Base-by-base conservation (phyloP, 2,329 filamentous ascomycete species). In the Aspergillus neotritici region DNA sequence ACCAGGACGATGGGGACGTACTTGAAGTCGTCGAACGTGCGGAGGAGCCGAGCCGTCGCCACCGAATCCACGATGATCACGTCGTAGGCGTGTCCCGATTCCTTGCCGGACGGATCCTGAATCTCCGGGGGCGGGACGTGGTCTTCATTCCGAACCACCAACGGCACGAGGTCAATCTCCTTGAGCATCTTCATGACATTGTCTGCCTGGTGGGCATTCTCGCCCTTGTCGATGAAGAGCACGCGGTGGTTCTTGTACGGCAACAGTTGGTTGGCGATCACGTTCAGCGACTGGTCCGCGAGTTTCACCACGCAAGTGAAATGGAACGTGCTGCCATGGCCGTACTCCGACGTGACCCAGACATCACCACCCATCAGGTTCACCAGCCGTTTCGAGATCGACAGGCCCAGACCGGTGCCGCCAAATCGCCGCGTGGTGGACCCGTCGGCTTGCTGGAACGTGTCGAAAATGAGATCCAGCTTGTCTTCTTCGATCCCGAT, bases 401-500 rank as follows among this genome's bases (percentile, higher is more conserved):
- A 96, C 17, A 97, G 71, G 54, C 91, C 91, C 8, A 97, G 79
- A 55, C 91, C 91, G 5, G 93, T 97, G 56, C 91, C 91, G 57
- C 91, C 91, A 64, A 97, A 97, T 64, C 94, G 93, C 56, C 90
- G 81, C 2, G 91, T 97, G 66, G 94, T 97, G 29, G 90, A 96
- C 31, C 91, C 91, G 64, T 97, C 93, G 14, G 93, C 93, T 71
- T 97, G 93, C 67, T 96, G 91, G 81, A 97, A 97, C 1, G 91
- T 97, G 69, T 97, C 93, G 68, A 98, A 97, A 62, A 98, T 97
- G 53, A 97, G 76, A 62, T 95, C 89, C 41, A 97, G 79, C 72
- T 97, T 97, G 69, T 97, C 90, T 52, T 86, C 80, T 58, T 91
- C 87, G 57, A 97, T 97, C 58, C 93, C 93, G 59, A 97, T 98